A percentile compares a stretch with the other conserved stretches of the same genome.
phyloP scores from a whole-genome alignment of 176 grass and related monocot genomes.

The Zea mays region Zm-B73-REFERENCE-NAM-5.0 NC_050101.1:124412001-124412500 shows the following conservation, averaged over 20 bases:
- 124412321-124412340: too few species aligned
- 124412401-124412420: too few species aligned
- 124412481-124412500: too few species aligned
- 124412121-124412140: not conserved
- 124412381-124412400: too few species aligned
- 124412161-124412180: not conserved
- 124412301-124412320: too few species aligned
- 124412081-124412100: not conserved
- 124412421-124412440: too few species aligned
- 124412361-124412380: too few species aligned
- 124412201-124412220: not conserved
- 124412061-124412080: not conserved
- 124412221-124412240: not conserved
- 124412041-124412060: not conserved
- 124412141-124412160: not conserved
- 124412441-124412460: too few species aligned
- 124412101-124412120: not conserved
- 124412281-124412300: too few species aligned
- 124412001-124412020: constrained; percentile 12
- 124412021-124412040: constrained; percentile 9
- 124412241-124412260: not conserved
- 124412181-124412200: not conserved
- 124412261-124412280: not conserved
- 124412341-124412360: too few species aligned
- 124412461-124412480: too few species aligned